phyloP scores from a whole-genome alignment of 164 flowering plant genomes.

The Dillenia turbinata region DNA sequence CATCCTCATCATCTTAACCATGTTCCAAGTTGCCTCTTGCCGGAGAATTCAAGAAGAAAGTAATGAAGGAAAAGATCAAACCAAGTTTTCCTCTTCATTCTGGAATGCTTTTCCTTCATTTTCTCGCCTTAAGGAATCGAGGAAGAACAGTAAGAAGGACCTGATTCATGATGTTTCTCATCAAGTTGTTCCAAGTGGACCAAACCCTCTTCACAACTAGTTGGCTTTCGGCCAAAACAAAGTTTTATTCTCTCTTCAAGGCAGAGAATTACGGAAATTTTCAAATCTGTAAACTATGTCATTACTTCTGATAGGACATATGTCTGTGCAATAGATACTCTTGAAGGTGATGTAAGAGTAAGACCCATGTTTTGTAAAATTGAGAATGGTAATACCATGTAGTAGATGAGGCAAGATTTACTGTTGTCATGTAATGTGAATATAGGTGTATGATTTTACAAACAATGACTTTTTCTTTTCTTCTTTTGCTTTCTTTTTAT shows the following conservation, averaged over 20 bases:
- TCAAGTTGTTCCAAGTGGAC: conserved; percentile 25
- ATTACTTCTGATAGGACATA: neutral
- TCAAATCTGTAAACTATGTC: conserved; percentile 8
- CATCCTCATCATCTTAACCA: conserved; percentile 19
- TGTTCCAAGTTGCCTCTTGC: conserved; percentile 13
- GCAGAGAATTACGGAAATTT: conserved; percentile 13
- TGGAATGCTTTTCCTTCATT: conserved; percentile 7
- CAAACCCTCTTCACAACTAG: conserved; percentile 46
- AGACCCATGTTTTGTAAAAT: too few species aligned
- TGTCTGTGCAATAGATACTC: conserved; percentile 9
- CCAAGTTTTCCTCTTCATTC: neutral
- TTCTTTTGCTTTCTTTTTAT: too few species aligned
- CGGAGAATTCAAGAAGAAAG: conserved; percentile 8
- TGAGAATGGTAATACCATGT: too few species aligned
- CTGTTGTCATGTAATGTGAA: too few species aligned
- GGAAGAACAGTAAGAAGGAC: neutral
- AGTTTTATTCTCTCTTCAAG: neutral
- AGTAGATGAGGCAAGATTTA: too few species aligned
- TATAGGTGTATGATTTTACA: too few species aligned
- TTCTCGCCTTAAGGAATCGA: conserved; percentile 7
- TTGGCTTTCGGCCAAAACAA: conserved; percentile 1
- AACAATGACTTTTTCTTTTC: too few species aligned
- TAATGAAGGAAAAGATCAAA: conserved; percentile 2
- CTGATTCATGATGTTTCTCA: conserved; percentile 19
- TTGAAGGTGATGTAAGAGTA: neutral